Base-by-base conservation (phyloP, 352 stramenopile genomes). In the Phytophthora multivora region DNA sequence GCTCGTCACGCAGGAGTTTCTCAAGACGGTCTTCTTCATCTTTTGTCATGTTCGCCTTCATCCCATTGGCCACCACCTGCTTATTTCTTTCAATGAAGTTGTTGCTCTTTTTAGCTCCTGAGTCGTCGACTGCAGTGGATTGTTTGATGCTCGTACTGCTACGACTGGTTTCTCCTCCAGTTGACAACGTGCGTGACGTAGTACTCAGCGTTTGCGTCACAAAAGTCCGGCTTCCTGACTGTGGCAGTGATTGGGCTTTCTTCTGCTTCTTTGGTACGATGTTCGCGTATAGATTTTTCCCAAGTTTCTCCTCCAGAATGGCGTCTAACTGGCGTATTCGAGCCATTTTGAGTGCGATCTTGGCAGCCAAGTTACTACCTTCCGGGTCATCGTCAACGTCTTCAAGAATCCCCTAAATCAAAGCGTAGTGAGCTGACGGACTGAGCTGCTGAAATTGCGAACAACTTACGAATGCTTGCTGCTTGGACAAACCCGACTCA, bases 291-390 rank as follows among this genome's bases (percentile, higher is more conserved):
- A 90, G 47, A 23, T 83, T 81, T 52, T 81, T 85, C 13, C 80
- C 80, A 6, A 88, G 64, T 59, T 88, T 89, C 8, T 87, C 74
- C 35, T 89, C 79, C 26, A 91, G 47, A 33, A 89, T 68, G 0
- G 51, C 60, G 48, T 91, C 83, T 8, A 89, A 52, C 35, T 89
- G 80, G 21, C 77, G 77, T 41, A 91, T 80, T 6, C 75, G 76
- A 18, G 80, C 79, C 66, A 88, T 86, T 59, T 90, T 90, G 35
- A 90, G 56, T n/a, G 80, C 83, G 33, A 91, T 89, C 51, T 90
- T 91, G 33, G 79, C 66, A 18, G 69, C 63, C 21, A 88, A 43
- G 9, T 52, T 59, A n/a, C 70, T 69, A 0, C 58, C 68, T 42
- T 74, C 60, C 1, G 38, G 33, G 9, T 63, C 60, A 7, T 64